Evolutionary conservation across 2,329 filamentous ascomycete species (phyloP).

Genomic region (Eutypella sp.): DNA sequence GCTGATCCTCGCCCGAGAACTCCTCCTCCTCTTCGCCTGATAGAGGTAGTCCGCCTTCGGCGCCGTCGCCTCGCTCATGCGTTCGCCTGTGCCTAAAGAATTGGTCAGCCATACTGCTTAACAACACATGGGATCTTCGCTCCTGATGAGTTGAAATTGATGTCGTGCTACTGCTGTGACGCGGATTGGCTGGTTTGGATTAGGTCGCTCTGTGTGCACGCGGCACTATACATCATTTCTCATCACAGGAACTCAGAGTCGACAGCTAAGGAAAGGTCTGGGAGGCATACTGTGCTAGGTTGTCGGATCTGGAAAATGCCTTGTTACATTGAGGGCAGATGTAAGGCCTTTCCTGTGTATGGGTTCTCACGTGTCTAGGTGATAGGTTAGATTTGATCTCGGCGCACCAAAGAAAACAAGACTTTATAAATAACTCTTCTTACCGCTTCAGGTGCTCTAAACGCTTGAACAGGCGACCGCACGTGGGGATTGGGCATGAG

Average conservation of each 20-base stretch:
- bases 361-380: constrained; percentile 92
- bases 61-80: constrained; percentile 60
- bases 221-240: constrained; percentile 34
- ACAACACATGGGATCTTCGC: constrained; percentile 14
- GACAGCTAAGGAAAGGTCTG: constrained; percentile 33
- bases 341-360: constrained; percentile 98
- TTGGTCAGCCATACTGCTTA: constrained; percentile 29
- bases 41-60: constrained; percentile 53
- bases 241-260: constrained; percentile 34
- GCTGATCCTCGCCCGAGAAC: constrained; percentile 74
- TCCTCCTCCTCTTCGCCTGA: constrained; percentile 86
- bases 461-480: constrained; percentile 95
- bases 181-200: constrained; percentile 22
- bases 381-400: constrained; percentile 43
- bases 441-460: constrained; percentile 99
- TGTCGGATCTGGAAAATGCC: constrained; percentile 97
- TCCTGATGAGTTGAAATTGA: constrained; percentile 28
- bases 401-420: constrained; percentile 35
- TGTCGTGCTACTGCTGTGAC: constrained; percentile 32
- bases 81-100: constrained; percentile 74
- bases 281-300: constrained; percentile 83
- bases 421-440: constrained; percentile 43
- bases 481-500: constrained; percentile 98
- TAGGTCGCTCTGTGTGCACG: constrained; percentile 20
- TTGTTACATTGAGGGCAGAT: constrained; percentile 97